Percentiles rank a stretch among this genome's conserved stretches.
phyloP scores from a whole-genome alignment of 2,329 filamentous ascomycete genomes.

The Cercospora berteroae region DNA sequence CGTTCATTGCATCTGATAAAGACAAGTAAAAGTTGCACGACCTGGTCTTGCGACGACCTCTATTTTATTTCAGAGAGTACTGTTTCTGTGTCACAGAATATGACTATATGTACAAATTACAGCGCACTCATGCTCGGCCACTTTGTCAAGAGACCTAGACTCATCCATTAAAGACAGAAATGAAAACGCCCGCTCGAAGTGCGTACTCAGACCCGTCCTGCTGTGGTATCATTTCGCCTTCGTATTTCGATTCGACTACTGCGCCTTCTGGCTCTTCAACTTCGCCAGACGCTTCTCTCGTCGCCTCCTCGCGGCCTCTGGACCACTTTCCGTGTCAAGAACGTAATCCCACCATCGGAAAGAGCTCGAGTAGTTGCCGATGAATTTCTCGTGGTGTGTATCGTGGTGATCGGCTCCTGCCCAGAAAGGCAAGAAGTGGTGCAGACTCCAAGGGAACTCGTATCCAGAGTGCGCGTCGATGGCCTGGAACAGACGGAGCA shows the following conservation, averaged over 20 bases:
- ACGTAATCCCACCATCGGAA: constrained; percentile 99
- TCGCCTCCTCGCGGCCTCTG: constrained; percentile 80
- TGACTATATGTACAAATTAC: neutral
- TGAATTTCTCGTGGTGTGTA: constrained; percentile 95
- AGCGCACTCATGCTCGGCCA: neutral
- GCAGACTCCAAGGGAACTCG: constrained; percentile 96
- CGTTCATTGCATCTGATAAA: neutral
- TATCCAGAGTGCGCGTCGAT: constrained; percentile 97
- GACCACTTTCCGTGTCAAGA: constrained; percentile 88
- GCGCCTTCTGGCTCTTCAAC: constrained; percentile 58
- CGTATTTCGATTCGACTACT: neutral
- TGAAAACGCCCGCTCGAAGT: constrained; percentile 14
- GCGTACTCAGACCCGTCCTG: constrained; percentile 11
- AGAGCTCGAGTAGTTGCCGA: constrained; percentile 95
- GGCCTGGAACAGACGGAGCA: constrained; percentile 89
- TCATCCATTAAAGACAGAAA: neutral
- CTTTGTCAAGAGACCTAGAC: neutral
- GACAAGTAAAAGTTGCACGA: neutral
- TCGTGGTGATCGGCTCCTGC: constrained; percentile 96
- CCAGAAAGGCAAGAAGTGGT: constrained; percentile 96
- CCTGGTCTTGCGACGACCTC: neutral
- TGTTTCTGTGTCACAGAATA: neutral
- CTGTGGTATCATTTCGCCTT: neutral
- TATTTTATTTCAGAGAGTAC: neutral
- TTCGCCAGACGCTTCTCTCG: constrained; percentile 73